A percentile compares a stretch with the other conserved stretches of the same genome.
Evolutionary conservation across 179 eudicot genomes (phyloP).

Genomic region (Pouteria campechiana): DNA sequence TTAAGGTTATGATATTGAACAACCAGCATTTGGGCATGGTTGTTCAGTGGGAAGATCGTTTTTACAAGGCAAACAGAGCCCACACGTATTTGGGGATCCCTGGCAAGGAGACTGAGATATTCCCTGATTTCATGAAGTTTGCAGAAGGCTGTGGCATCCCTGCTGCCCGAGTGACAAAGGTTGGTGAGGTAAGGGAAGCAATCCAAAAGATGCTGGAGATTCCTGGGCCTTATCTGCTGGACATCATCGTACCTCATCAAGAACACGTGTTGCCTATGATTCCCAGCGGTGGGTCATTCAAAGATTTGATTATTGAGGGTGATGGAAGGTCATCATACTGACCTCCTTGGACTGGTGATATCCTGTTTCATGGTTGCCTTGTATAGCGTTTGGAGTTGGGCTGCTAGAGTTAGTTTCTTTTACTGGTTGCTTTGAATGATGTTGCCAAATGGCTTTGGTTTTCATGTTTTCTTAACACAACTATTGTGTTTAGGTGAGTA

Average conservation of each 20-base stretch:
- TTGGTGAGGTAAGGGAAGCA: slow-evolving; percentile 57
- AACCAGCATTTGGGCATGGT: slow-evolving; percentile 92
- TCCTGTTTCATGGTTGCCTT: no score
- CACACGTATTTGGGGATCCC: slow-evolving; percentile 85
- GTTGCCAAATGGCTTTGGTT: no score
- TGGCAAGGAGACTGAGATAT: slow-evolving; percentile 34
- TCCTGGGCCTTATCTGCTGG: slow-evolving; percentile 83
- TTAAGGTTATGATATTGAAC: slow-evolving; percentile 76
- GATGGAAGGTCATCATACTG: slow-evolving; percentile 66
- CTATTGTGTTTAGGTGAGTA: no score
- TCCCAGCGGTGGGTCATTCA: slow-evolving; percentile 77
- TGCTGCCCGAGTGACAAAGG: slow-evolving; percentile 61
- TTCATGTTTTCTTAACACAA: no score
- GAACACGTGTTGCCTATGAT: slow-evolving; percentile 98
- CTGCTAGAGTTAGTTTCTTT: no score
- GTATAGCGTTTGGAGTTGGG: no score
- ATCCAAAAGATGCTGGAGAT: slow-evolving; percentile 89
- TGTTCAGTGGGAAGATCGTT: slow-evolving; percentile 89
- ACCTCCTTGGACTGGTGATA: slow-evolving; percentile 10
- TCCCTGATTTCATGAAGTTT: slow-evolving; percentile 73
- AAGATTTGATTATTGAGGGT: slow-evolving; percentile 71
- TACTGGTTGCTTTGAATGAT: no score
- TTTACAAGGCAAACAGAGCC: slow-evolving; percentile 73
- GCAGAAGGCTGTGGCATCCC: slow-evolving; percentile 83
- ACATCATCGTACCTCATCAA: slow-evolving; percentile 83